phyloP scores from a whole-genome alignment of 2,329 filamentous ascomycete species.

The Acarospora socialis region DNA sequence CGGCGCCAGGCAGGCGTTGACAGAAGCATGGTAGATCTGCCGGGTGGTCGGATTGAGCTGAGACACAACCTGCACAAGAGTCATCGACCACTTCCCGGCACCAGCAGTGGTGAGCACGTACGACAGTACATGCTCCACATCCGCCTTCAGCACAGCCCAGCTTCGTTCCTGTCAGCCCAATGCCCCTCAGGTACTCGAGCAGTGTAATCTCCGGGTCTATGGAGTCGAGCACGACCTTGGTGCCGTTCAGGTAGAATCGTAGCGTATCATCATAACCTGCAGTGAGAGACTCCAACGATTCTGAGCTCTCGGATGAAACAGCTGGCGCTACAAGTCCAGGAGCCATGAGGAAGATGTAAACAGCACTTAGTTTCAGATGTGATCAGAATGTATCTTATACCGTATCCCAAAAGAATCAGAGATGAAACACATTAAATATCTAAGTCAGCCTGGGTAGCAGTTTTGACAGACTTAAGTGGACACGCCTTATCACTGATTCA shows the following conservation, averaged over 20 bases:
- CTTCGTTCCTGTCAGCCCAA: slow-evolving; percentile 91
- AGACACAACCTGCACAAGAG: slow-evolving; percentile 50
- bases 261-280: slow-evolving; percentile 73
- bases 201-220: slow-evolving; percentile 86
- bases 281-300: slow-evolving; percentile 48
- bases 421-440: too few species aligned
- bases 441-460: too few species aligned
- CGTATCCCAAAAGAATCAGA: too few species aligned
- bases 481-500: too few species aligned
- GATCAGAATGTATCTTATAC: too few species aligned
- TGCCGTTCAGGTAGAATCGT: slow-evolving; percentile 89
- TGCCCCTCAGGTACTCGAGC: slow-evolving; percentile 80
- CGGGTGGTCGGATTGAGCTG: slow-evolving; percentile 88
- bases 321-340: slow-evolving; percentile 37
- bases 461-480: too few species aligned
- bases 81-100: slow-evolving; percentile 11
- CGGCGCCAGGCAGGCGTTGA: slow-evolving; percentile 90
- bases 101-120: slow-evolving; percentile 23
- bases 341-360: too few species aligned
- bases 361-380: too few species aligned
- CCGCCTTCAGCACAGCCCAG: slow-evolving; percentile 93
- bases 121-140: slow-evolving; percentile 90
- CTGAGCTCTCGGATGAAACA: slow-evolving; percentile 29
- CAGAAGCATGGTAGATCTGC: slow-evolving; percentile 86
- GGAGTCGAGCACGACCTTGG: slow-evolving; percentile 63